Evolutionary conservation across 23 red algal genomes (phyloP), one percentile per base, ranked within the genome.

Genomic region (Agarophyton chilense): DNA sequence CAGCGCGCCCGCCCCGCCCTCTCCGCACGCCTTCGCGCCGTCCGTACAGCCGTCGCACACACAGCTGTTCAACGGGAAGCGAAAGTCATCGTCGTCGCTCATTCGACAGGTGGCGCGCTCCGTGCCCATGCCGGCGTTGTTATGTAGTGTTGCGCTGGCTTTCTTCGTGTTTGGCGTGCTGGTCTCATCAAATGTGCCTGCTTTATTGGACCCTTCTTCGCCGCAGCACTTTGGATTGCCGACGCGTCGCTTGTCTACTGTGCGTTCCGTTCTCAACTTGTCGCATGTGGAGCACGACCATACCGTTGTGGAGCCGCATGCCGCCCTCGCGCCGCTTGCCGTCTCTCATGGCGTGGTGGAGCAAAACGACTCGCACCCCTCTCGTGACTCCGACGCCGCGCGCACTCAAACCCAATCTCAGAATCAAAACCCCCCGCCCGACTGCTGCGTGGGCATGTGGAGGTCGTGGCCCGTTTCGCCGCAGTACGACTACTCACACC

Each of bases 391-490:
- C 9, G 13, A 11, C 13, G 16, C 62, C 2, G 65, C 65, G 1
- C 16, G 35, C 9, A 35, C 16, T 4, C 4, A 21, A 17, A 16
- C 12, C 17, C 10, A 11, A 1, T 1, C 3, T 9, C 2, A 3
- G 13, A 10, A 45, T 14, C 14, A 72, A n/a, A 47, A 74, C 41
- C 68, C 77, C 2, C 77, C 77, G 10, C 18, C 50, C 2, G 50
- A 80, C 46, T 55, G 77, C 54, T 55, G 51, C 51, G 60, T 87
- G 35, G 82, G 82, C 11, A 66, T 50, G 61, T 54, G 52, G 67
- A 72, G 82, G 33, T 87, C 82, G 40, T 87, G 82, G 82, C 82
- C 82, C 35, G 25, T 57, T 39, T 53, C 82, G 0, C 42, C 28
- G 4, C 38, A 72, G 24, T 54, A 73, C 31, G 82, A 87, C 65